These are phyloP conservation scores for Xylariaceae sp. DNA, from an alignment of 2,329 filamentous ascomycete species.

Conservation along the genomic window DNA sequence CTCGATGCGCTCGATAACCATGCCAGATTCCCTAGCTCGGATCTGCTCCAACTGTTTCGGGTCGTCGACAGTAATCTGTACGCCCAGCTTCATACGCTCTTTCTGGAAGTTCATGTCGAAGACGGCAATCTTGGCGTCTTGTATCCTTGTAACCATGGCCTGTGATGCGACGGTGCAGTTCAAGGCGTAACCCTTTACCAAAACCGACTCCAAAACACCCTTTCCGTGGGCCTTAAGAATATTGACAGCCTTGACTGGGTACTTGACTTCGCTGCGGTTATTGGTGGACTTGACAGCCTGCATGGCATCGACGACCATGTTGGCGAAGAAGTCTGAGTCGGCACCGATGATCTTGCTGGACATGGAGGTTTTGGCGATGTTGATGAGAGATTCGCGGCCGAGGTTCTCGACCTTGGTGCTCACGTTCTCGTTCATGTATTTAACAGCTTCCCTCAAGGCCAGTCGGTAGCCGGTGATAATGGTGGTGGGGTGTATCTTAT, in stretches of 20 bases:
- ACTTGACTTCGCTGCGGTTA: conserved; percentile 86
- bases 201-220: conserved; percentile 77
- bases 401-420: conserved; percentile 92
- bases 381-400: conserved; percentile 84
- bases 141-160: conserved; percentile 90
- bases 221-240: conserved; percentile 98
- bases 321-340: conserved; percentile 94
- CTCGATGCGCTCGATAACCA: conserved; percentile 89
- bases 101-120: conserved; percentile 98
- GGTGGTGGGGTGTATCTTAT: conserved; percentile 98
- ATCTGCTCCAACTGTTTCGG: conserved; percentile 98
- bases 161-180: conserved; percentile 99
- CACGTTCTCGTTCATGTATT: conserved; percentile 98
- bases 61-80: conserved; percentile 97
- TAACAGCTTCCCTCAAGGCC: conserved; percentile 90
- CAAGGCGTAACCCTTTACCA: conserved; percentile 94
- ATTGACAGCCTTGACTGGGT: conserved; percentile 98
- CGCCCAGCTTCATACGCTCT: conserved; percentile 97
- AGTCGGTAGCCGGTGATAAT: conserved; percentile 98
- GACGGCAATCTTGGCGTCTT: conserved; percentile 93
- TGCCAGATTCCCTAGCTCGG: conserved; percentile 83
- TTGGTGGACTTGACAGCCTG: conserved; percentile 90
- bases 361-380: conserved; percentile 98
- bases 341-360: conserved; percentile 97
- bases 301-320: conserved; percentile 97